These are phyloP conservation scores for Symmetrospora coprosmae DNA, from an alignment of 768 basidiomycete species.

Conservation along the genomic window DNA sequence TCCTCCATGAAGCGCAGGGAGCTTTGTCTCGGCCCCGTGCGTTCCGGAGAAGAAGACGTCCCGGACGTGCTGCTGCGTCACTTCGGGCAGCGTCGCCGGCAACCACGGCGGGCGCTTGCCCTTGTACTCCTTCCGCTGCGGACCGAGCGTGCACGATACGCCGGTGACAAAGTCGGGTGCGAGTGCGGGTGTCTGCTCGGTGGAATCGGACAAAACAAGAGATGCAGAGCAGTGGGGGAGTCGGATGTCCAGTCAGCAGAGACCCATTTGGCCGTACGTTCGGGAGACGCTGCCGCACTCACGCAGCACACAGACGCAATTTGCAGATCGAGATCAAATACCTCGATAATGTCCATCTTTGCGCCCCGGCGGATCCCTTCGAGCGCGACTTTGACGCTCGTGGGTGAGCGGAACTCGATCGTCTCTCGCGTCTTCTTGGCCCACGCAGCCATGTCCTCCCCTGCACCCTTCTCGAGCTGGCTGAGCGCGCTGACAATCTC, in stretches of 20 bases:
- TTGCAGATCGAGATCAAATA: slow-evolving; percentile 68
- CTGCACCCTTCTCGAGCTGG: slow-evolving; percentile 38
- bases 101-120: slow-evolving; percentile 49
- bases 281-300: no score
- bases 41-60: slow-evolving; percentile 49
- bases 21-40: slow-evolving; percentile 23
- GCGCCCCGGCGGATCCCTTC: slow-evolving; percentile 61
- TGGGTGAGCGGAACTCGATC: slow-evolving; percentile 65
- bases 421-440: slow-evolving; percentile 53
- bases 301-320: slow-evolving; percentile 84
- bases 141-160: slow-evolving; percentile 59
- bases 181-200: slow-evolving; percentile 48
- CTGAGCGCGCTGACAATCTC: slow-evolving; percentile 51
- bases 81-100: slow-evolving; percentile 50
- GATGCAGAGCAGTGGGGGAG: not conserved
- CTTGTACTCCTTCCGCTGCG: slow-evolving; percentile 36
- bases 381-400: slow-evolving; percentile 80
- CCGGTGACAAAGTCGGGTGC: slow-evolving; percentile 73
- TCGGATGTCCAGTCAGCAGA: not conserved
- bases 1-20: slow-evolving; percentile 22
- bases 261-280: not conserved
- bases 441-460: slow-evolving; percentile 52
- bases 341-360: slow-evolving; percentile 49
- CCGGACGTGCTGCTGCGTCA: slow-evolving; percentile 47
- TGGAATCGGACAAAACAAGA: not conserved